These are phyloP conservation scores for Geranium rotundifolium DNA, from an alignment of 345 rosid genomes.

Conservation along the genomic window DNA sequence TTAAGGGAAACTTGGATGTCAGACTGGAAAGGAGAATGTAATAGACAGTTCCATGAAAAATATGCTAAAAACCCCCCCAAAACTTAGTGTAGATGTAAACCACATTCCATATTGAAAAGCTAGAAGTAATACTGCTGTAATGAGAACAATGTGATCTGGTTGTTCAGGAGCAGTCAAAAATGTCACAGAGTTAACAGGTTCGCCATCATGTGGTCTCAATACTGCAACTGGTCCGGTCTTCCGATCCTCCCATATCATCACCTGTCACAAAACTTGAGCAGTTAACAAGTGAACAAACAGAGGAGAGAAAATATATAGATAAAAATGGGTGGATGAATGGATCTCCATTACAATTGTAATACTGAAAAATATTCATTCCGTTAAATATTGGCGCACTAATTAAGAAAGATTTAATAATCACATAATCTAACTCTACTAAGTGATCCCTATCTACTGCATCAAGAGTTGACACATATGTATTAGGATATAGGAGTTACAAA, in stretches of 20 bases:
- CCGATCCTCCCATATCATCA: constrained; percentile 69
- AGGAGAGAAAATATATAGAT: neutral
- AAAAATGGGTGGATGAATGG: neutral
- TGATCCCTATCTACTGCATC: neutral
- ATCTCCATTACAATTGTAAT: neutral
- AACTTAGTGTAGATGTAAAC: too few species aligned
- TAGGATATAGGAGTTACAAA: neutral
- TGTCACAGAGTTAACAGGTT: constrained; percentile 49
- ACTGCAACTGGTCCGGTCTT: constrained; percentile 45
- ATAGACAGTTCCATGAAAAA: neutral
- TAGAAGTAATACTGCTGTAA: constrained; percentile 43
- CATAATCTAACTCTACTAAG: neutral
- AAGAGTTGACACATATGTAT: neutral
- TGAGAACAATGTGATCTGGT: constrained; percentile 63
- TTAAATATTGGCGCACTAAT: too few species aligned
- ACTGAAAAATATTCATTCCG: neutral
- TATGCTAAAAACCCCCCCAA: neutral
- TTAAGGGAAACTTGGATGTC: neutral
- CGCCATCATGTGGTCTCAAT: constrained; percentile 58
- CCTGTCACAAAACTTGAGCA: constrained; percentile 25
- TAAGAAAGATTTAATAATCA: too few species aligned
- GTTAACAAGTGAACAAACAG: constrained; percentile 4
- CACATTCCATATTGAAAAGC: neutral
- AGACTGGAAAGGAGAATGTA: neutral
- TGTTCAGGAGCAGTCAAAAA: constrained; percentile 49